phyloP scores from a whole-genome alignment of 2,329 filamentous ascomycete genomes.

The Diplodia scrobiculata region DNA sequence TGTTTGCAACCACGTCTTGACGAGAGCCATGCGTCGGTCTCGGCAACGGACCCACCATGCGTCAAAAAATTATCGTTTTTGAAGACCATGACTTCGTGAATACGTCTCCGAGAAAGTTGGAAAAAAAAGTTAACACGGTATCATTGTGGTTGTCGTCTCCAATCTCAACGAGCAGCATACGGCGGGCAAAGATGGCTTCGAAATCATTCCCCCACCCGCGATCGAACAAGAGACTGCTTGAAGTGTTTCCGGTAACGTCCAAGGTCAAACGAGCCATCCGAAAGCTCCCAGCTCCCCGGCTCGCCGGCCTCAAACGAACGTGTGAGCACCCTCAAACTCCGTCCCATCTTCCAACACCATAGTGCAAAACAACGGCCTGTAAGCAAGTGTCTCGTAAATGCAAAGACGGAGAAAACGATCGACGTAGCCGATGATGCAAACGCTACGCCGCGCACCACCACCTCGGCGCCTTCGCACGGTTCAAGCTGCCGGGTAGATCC shows the following conservation, averaged over 20 bases:
- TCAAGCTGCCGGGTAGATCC: conserved; percentile 39
- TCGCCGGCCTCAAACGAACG: conserved; percentile 36
- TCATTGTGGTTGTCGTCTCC: too few relatives aligned
- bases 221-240: conserved; percentile 31
- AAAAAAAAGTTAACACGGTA: too few relatives aligned
- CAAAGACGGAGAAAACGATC: conserved; percentile 32
- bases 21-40: too few relatives aligned
- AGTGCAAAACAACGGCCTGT: conserved; percentile 33
- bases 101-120: too few relatives aligned
- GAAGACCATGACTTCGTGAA: too few relatives aligned
- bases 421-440: conserved; percentile 31
- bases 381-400: conserved; percentile 35
- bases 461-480: conserved; percentile 24
- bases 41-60: too few relatives aligned
- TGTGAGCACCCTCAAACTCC: conserved; percentile 29
- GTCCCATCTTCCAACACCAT: conserved; percentile 31
- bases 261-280: conserved; percentile 36
- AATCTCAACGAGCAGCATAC: too few relatives aligned
- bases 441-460: conserved; percentile 29
- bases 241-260: conserved; percentile 36
- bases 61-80: too few relatives aligned
- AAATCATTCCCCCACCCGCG: neutral
- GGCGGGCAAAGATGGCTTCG: neutral
- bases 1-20: too few relatives aligned
- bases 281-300: conserved; percentile 34